These are phyloP conservation scores for Pholiota conissans DNA, from an alignment of 768 basidiomycete genomes.

Conservation along the genomic window DNA sequence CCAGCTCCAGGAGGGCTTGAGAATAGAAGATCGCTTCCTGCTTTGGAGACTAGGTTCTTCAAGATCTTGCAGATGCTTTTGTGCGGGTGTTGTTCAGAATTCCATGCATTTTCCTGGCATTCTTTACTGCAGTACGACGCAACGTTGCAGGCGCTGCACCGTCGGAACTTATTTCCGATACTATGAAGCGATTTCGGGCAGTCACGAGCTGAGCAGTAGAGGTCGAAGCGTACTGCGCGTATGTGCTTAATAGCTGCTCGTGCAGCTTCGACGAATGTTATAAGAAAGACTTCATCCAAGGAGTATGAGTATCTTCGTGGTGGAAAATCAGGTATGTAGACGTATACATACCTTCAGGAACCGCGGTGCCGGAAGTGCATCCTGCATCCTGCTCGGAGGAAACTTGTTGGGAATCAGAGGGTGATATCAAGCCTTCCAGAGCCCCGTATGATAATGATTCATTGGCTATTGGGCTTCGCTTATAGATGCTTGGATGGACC, in stretches of 20 bases:
- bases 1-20: no score
- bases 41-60: neutral
- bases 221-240: neutral
- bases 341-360: no score
- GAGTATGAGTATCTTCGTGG: no score
- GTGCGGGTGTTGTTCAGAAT: neutral
- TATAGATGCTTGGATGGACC: neutral
- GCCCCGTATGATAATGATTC: neutral
- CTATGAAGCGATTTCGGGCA: constrained; percentile 6
- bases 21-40: neutral
- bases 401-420: no score
- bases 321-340: no score
- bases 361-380: no score
- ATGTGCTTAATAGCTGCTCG: neutral
- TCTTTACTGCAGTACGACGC: constrained; percentile 5
- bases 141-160: constrained; percentile 3
- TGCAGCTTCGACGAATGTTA: neutral
- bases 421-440: no score
- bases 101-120: constrained; percentile 4
- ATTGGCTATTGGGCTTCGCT: neutral
- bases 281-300: no score
- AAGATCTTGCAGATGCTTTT: constrained; percentile 3
- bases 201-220: neutral
- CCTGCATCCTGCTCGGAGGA: no score
- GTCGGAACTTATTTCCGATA: constrained; percentile 1